Evolutionary conservation across 176 grass and related monocot species (phyloP), one percentile per base, ranked within the genome.

Genomic region (Elaeis guineensis): DNA sequence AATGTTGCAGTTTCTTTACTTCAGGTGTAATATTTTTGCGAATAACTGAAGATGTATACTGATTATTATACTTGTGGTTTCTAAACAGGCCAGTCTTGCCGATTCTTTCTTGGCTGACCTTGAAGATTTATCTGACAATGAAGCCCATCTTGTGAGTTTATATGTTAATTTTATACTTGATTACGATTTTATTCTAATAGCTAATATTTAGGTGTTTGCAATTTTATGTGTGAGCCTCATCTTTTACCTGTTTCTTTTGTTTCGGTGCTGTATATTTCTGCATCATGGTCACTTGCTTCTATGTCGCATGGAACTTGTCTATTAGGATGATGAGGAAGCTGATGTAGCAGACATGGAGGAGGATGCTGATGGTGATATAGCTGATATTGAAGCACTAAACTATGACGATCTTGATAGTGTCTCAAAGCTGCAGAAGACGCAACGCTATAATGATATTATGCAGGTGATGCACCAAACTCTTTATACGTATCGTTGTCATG

Each of bases 61-160:
- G 35, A 44, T 44, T 44, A 2, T 44, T 44, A 44, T 44, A 12
- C 8, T 44, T 44, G 35, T 44, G 35, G 35, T 44, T 44, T 44
- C 35, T 44, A 44, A 44, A 44, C 77, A 95, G 86, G 90, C 86
- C 30, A 87, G 78, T 73, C 80, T 95, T 80, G 86, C 86, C 58
- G 90, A 95, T 84, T 95, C 90, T 58, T 95, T 95, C 69, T 82
- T 95, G 63, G 83, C 90, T 0, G 86, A 95, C 84, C 86, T 95
- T 16, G 90, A 90, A 49, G 86, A 95, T 59, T 75, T 95, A 57
- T 90, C 83, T 26, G 86, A 90, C 76, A 81, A 84, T 84, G 86
- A 95, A 84, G 74, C 59, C 12, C 81, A 62, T 58, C 73, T 72
- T 74, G 90, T 95, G 87, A 95, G 90, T 81, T 79, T 2, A 52